A percentile compares a stretch with the other conserved stretches of the same genome.
phyloP scores from a whole-genome alignment of 2,329 filamentous ascomycete genomes.

The Pochonia chlamydosporia region DNA sequence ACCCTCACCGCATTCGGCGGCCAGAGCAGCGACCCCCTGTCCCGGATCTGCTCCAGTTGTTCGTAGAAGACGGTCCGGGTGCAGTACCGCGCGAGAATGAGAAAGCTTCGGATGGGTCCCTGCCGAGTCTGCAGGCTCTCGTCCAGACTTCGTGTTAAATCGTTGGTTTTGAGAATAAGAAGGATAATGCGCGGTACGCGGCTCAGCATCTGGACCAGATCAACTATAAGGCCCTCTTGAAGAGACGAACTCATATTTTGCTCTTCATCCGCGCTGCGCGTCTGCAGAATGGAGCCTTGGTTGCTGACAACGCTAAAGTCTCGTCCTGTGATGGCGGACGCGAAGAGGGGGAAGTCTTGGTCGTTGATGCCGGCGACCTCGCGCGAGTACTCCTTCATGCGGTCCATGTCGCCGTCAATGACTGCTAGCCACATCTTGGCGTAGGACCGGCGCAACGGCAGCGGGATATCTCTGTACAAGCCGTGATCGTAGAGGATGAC shows the following conservation, averaged over 20 bases:
- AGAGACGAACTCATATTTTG: constrained; percentile 78
- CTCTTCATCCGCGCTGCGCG: constrained; percentile 71
- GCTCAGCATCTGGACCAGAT: constrained; percentile 82
- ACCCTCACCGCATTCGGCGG: constrained; percentile 50
- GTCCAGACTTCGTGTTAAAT: constrained; percentile 87
- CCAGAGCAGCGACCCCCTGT: constrained; percentile 50
- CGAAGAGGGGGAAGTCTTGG: constrained; percentile 90
- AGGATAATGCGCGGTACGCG: constrained; percentile 89
- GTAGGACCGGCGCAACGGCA: constrained; percentile 73
- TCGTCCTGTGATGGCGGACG: constrained; percentile 89
- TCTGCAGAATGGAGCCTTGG: constrained; percentile 48
- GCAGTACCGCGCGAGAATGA: constrained; percentile 66
- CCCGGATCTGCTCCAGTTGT: constrained; percentile 51
- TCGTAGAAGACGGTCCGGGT: constrained; percentile 61
- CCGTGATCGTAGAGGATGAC: constrained; percentile 96
- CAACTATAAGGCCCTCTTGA: constrained; percentile 80
- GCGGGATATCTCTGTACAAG: constrained; percentile 86
- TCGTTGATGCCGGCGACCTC: constrained; percentile 87
- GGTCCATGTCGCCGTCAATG: constrained; percentile 76
- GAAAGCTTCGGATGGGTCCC: constrained; percentile 58
- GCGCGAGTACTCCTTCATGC: constrained; percentile 83
- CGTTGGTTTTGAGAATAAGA: constrained; percentile 95
- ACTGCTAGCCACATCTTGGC: constrained; percentile 97
- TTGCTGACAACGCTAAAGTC: constrained; percentile 74
- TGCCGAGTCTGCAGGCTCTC: constrained; percentile 76